phyloP scores from a whole-genome alignment of 1,284 basidiomycete genomes.

The Neonothopanus nambi region DNA sequence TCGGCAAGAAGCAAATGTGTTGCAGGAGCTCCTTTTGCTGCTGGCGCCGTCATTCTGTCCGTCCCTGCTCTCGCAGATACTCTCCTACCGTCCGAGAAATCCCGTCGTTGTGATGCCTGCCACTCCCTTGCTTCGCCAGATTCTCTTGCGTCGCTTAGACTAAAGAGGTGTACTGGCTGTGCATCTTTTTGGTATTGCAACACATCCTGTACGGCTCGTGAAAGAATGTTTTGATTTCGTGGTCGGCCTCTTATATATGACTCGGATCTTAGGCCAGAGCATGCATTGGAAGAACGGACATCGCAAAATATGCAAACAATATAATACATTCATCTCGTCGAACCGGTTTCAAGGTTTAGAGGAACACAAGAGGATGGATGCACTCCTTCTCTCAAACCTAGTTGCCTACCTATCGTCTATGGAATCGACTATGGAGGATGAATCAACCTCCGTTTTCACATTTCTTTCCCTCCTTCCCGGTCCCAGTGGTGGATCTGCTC shows the following conservation, averaged over 20 bases:
- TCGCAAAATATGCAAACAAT: conserved; percentile 60
- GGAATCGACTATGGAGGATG: conserved; percentile 24
- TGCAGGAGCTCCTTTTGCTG: conserved; percentile 35
- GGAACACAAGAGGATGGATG: conserved; percentile 56
- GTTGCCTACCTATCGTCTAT: conserved; percentile 40
- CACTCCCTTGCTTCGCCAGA: conserved; percentile 32
- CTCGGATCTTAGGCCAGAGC: conserved; percentile 53
- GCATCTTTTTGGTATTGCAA: conserved; percentile 73
- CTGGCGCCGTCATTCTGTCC: conserved; percentile 50
- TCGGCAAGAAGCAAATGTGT: conserved; percentile 52
- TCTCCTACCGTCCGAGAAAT: conserved; percentile 58
- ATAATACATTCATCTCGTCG: conserved; percentile 47
- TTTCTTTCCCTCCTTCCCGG: conserved; percentile 57
- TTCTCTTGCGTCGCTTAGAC: conserved; percentile 4
- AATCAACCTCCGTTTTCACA: conserved; percentile 31
- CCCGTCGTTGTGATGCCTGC: conserved; percentile 65
- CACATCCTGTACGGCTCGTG: conserved; percentile 47
- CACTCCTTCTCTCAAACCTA: conserved; percentile 62
- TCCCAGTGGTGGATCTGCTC: conserved; percentile 29
- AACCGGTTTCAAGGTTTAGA: conserved; percentile 46
- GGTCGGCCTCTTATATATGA: conserved; percentile 11
- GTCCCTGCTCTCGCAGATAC: conserved; percentile 44
- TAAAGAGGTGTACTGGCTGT: conserved; percentile 61
- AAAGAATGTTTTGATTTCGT: background rate
- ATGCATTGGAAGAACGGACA: conserved; percentile 65